phyloP scores from a whole-genome alignment of 2,329 filamentous ascomycete genomes.

The Allantophomopsis cytisporea region DNA sequence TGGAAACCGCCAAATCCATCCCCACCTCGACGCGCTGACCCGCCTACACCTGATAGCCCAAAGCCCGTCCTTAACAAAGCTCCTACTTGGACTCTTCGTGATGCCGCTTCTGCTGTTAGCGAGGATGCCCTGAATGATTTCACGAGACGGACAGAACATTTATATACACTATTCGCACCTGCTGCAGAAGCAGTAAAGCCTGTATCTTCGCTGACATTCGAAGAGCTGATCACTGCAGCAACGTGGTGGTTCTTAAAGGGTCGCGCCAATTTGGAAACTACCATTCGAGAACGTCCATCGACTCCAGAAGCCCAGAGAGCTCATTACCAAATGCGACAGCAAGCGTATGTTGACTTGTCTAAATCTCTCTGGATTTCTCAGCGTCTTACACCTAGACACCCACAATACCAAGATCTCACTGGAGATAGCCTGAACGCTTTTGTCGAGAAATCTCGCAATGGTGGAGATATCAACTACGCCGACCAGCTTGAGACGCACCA shows the following conservation, averaged over 20 bases:
- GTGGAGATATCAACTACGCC: constrained; percentile 27
- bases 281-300: constrained; percentile 51
- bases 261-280: constrained; percentile 58
- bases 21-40: too few species aligned
- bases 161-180: constrained; percentile 63
- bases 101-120: constrained; percentile 16
- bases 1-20: too few species aligned
- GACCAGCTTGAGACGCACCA: constrained; percentile 35
- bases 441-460: constrained; percentile 24
- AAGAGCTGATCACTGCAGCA: constrained; percentile 57
- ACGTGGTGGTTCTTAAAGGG: constrained; percentile 88
- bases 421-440: constrained; percentile 22
- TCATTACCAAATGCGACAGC: constrained; percentile 45
- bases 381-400: constrained; percentile 27
- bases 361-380: constrained; percentile 74
- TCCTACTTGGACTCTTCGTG: constrained; percentile 10
- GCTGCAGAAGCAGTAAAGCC: constrained; percentile 64
- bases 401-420: constrained; percentile 22
- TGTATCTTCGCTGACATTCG: constrained; percentile 44
- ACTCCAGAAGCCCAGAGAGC: constrained; percentile 37
- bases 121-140: constrained; percentile 61
- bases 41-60: too few species aligned
- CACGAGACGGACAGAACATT: constrained; percentile 53
- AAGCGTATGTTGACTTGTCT: constrained; percentile 74
- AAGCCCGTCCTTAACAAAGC: neutral